These are phyloP conservation scores for Candolleomyces eurysporus DNA, from an alignment of 768 basidiomycete species.

Conservation along the genomic window DNA sequence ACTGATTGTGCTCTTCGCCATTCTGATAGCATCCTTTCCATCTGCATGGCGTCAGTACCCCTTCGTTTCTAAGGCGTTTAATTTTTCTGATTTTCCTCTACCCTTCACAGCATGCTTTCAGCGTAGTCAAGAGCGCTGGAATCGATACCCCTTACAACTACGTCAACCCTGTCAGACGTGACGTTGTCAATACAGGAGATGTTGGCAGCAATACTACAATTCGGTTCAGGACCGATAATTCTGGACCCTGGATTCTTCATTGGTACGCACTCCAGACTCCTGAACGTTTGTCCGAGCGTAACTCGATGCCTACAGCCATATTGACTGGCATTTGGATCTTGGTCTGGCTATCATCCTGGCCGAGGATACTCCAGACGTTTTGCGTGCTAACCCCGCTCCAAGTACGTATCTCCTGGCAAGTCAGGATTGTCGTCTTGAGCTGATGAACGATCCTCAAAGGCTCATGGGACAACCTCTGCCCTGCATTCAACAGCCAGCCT, in stretches of 20 bases:
- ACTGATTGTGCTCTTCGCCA: background rate
- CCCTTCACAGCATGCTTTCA: constrained; percentile 29
- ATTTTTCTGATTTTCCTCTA: background rate
- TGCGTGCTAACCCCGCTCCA: constrained; percentile 12
- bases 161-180: constrained; percentile 54
- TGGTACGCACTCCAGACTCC: constrained; percentile 19
- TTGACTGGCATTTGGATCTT: constrained; percentile 11
- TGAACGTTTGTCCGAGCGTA: too few species aligned
- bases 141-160: constrained; percentile 36
- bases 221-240: constrained; percentile 66
- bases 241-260: constrained; percentile 60
- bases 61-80: constrained; percentile 30
- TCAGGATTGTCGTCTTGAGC: too few species aligned
- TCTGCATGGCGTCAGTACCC: constrained; percentile 18
- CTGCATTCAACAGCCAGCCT: constrained; percentile 14
- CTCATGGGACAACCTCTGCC: constrained; percentile 25
- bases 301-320: background rate
- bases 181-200: constrained; percentile 48
- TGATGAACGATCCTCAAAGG: constrained; percentile 6
- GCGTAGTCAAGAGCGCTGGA: constrained; percentile 42
- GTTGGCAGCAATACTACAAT: constrained; percentile 47
- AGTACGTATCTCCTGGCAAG: constrained; percentile 6
- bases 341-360: constrained; percentile 36
- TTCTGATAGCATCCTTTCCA: constrained; percentile 39
- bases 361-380: constrained; percentile 20